phyloP scores from a whole-genome alignment of 495 filamentous ascomycete species.

The Aspergillus mulundensis region DNA sequence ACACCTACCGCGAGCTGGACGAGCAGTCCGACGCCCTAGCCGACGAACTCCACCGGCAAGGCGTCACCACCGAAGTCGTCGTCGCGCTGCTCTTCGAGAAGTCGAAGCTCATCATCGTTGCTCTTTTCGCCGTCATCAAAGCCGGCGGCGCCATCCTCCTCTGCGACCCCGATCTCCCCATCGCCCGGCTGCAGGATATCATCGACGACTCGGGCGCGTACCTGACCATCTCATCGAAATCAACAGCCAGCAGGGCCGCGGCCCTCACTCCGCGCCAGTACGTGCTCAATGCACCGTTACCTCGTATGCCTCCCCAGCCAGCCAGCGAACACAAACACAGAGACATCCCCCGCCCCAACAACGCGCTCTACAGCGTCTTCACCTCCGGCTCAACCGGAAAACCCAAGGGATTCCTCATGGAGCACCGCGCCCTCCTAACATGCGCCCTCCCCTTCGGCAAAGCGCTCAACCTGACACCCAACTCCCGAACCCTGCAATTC shows the following conservation, averaged over 20 bases:
- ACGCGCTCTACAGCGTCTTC: constrained; percentile 26
- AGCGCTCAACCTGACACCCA: not conserved
- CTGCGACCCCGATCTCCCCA: constrained; percentile 43
- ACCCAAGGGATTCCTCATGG: constrained; percentile 41
- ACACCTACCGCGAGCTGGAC: not conserved
- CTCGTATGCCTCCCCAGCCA: not conserved
- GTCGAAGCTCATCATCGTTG: constrained; percentile 34
- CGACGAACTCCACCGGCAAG: not conserved
- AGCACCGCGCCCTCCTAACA: constrained; percentile 25
- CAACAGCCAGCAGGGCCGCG: not conserved
- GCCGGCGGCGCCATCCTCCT: constrained; percentile 45
- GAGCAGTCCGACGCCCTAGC: not conserved
- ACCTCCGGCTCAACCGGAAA: constrained; percentile 41
- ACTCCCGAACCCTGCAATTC: constrained; percentile 22
- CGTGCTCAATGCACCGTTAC: not conserved
- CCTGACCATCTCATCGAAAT: not conserved
- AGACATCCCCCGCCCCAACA: no score
- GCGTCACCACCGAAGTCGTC: constrained; percentile 27
- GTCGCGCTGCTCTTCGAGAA: constrained; percentile 47
- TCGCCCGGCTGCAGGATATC: constrained; percentile 30
- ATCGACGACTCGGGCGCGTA: not conserved
- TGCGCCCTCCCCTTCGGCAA: not conserved
- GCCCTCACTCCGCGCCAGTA: not conserved
- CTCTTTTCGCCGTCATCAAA: constrained; percentile 40
- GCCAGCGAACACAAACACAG: no score